Evolutionary conservation across 768 basidiomycete species (phyloP).

Genomic region (Zangia roseola): DNA sequence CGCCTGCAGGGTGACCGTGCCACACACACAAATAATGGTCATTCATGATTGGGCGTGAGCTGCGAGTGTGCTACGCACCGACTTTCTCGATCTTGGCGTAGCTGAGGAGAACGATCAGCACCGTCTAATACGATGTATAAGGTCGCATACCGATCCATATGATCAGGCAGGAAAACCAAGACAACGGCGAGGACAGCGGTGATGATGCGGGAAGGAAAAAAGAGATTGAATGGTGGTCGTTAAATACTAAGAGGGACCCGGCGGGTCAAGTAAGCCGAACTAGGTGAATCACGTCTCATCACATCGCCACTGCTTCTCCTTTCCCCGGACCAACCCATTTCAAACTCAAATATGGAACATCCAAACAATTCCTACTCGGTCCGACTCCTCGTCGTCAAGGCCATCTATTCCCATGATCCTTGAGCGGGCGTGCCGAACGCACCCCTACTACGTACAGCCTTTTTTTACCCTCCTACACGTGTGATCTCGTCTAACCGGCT

Average conservation of each 20-base stretch:
- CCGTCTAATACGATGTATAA: slow-evolving; percentile 3
- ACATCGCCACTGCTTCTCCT: slow-evolving; percentile 10
- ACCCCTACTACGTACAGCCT: not conserved
- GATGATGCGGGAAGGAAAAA: slow-evolving; percentile 8
- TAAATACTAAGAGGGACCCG: slow-evolving; percentile 12
- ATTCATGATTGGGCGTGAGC: slow-evolving; percentile 3
- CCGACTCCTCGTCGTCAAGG: slow-evolving; percentile 9
- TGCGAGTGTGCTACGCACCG: slow-evolving; percentile 58
- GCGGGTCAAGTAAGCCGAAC: slow-evolving; percentile 16
- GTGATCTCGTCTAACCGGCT: not conserved
- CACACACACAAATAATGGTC: slow-evolving; percentile 20
- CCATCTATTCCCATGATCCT: slow-evolving; percentile 7
- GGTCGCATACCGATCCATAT: slow-evolving; percentile 36
- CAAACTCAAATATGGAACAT: slow-evolving; percentile 3
- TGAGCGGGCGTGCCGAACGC: too few relatives aligned
- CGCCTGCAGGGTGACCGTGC: slow-evolving; percentile 34
- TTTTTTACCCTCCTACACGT: slow-evolving; percentile 3
- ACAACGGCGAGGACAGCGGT: not conserved
- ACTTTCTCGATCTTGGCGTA: slow-evolving; percentile 99
- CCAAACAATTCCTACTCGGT: not conserved
- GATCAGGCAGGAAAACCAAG: slow-evolving; percentile 1
- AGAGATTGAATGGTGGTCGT: slow-evolving; percentile 11
- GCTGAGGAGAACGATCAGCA: slow-evolving; percentile 44
- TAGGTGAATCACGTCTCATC: slow-evolving; percentile 11
- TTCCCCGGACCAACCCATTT: not conserved